A percentile compares a stretch with the other conserved stretches of the same genome.
Evolutionary conservation across 208 protist genomes (phyloP).

Genomic region (Naegleria gruberi): DNA sequence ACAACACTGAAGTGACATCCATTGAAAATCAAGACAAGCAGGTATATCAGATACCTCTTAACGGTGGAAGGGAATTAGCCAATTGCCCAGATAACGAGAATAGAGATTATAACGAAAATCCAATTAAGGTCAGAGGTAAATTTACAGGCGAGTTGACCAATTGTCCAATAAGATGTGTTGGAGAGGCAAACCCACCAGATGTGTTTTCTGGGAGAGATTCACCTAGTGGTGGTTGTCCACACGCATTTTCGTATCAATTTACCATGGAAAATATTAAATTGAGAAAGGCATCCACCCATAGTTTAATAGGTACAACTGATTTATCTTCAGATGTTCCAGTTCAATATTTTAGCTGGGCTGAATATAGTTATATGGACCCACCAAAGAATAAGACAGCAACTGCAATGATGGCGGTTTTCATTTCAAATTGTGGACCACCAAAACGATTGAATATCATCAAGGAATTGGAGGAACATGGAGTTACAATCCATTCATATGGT

Average conservation of each 20-base stretch:
- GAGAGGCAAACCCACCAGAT: background rate
- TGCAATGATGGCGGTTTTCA: background rate
- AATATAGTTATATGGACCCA: background rate
- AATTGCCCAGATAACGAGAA: too few species aligned
- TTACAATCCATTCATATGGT: background rate
- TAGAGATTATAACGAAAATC: background rate
- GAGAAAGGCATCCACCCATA: too few species aligned
- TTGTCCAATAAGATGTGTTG: background rate
- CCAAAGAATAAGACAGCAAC: background rate
- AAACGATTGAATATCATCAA: background rate
- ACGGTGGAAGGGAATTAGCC: too few species aligned
- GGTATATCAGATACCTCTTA: too few species aligned
- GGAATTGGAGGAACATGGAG: background rate
- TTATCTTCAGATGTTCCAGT: background rate
- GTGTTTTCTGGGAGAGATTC: background rate
- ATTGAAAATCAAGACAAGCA: too few species aligned
- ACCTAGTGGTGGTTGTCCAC: background rate
- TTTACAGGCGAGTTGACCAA: background rate
- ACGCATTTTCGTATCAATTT: background rate
- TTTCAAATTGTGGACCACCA: background rate
- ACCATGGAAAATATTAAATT: background rate
- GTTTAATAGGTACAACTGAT: background rate
- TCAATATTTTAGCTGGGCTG: background rate
- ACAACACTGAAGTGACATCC: too few species aligned
- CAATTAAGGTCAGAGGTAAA: background rate